Evolutionary conservation across 108 stramenopile genomes (phyloP).

Genomic region (Nannochloropsis oceanica): DNA sequence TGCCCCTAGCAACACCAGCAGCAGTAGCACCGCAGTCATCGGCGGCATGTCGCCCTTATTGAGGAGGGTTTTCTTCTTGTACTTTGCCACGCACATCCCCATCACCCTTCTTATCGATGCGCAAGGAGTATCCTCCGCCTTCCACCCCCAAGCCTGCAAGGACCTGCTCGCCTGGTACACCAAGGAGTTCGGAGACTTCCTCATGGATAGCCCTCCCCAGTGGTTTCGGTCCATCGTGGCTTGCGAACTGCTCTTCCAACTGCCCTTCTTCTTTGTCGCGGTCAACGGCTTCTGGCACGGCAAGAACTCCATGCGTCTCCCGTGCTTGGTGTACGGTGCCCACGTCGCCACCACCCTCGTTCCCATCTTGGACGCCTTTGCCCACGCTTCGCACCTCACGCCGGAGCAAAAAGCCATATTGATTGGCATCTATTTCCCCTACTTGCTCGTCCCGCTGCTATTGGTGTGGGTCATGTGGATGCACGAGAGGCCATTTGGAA

Average conservation of each 20-base stretch:
- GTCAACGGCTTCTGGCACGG: slow-evolving; percentile 27
- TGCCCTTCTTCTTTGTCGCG: slow-evolving; percentile 63
- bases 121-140: slow-evolving; percentile 49
- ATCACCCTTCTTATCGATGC: slow-evolving; percentile 58
- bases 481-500: neutral
- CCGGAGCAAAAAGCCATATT: neutral
- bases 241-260: slow-evolving; percentile 52
- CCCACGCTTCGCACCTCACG: neutral
- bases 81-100: slow-evolving; percentile 63
- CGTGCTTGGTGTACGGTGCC: slow-evolving; percentile 44
- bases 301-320: slow-evolving; percentile 24
- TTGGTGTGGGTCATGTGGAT: neutral
- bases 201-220: neutral
- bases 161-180: slow-evolving; percentile 53
- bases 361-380: slow-evolving; percentile 46
- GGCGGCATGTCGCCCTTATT: slow-evolving; percentile 20
- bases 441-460: slow-evolving; percentile 5
- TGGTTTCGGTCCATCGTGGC: slow-evolving; percentile 50
- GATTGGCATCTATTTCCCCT: slow-evolving; percentile 8
- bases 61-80: slow-evolving; percentile 43
- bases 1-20: no score
- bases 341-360: slow-evolving; percentile 59
- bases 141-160: slow-evolving; percentile 44
- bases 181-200: slow-evolving; percentile 18
- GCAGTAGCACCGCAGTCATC: no score